Evolutionary conservation across 768 basidiomycete species (phyloP).

Genomic region (Kondoa malvinella): DNA sequence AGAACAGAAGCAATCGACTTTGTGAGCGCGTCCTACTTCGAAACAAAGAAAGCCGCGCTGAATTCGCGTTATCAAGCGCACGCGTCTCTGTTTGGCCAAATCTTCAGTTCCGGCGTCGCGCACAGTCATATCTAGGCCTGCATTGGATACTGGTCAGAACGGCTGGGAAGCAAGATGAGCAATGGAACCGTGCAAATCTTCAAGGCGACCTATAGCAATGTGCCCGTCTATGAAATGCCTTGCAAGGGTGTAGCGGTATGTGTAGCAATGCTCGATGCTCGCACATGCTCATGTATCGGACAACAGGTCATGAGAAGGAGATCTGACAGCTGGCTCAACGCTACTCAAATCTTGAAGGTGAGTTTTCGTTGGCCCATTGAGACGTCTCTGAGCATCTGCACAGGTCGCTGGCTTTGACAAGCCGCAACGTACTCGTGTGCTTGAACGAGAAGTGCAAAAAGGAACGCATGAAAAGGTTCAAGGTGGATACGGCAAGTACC

Average conservation of each 20-base stretch:
- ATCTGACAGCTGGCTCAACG: conserved; percentile 94
- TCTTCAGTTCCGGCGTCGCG: no score
- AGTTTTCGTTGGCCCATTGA: not conserved
- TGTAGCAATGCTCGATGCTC: not conserved
- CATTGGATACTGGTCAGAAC: no score
- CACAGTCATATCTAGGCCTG: no score
- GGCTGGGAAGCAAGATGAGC: not conserved
- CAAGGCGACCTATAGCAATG: conserved; percentile 25
- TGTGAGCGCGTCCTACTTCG: no score
- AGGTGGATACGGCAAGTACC: conserved; percentile 98
- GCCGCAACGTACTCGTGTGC: conserved; percentile 87
- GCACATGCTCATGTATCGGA: no score
- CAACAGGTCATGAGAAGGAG: conserved; percentile 73
- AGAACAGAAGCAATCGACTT: no score
- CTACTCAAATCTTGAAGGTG: conserved; percentile 73
- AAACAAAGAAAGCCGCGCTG: no score
- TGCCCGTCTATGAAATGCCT: conserved; percentile 29
- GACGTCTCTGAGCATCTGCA: not conserved
- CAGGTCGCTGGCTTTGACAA: conserved; percentile 93
- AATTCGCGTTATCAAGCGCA: no score
- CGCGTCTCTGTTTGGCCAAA: no score
- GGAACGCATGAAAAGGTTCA: conserved; percentile 98
- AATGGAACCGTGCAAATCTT: conserved; percentile 14
- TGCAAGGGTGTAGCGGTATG: conserved; percentile 52
- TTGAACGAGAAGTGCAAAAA: conserved; percentile 96